Evolutionary conservation across 345 rosid genomes (phyloP), one percentile per base, ranked within the genome.

Genomic region (Bruguiera gymnorhiza): DNA sequence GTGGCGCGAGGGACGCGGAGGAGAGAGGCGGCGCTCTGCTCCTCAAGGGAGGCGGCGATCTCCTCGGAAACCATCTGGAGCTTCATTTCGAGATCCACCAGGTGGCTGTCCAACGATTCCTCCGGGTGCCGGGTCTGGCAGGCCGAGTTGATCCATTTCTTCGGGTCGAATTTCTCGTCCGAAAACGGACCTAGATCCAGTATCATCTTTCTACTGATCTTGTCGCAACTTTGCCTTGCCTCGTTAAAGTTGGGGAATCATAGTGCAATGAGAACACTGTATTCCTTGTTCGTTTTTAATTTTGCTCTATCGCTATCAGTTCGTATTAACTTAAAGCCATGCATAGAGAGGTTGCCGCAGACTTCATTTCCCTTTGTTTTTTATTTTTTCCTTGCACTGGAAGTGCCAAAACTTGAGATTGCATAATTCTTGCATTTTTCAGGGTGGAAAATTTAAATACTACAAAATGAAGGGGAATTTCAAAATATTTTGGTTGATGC

Each of bases 71-170:
- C 82, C 83, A 92, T 95, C 86, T 95, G 99, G 51, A 95, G 97
- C 96, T 95, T 95, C 99, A 92, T 92, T 69, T 95, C 99, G 73
- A 95, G 92, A 88, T 95, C 99, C 75, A 90, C 89, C 63, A 92
- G 79, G 79, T 92, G 94, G 68, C 85, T 88, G 85, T 95, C 99
- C 23, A 90, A 82, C 9, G 97, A 83, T 70, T 92, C 96, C 74
- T 90, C 92, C 52, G 89, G 89, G 73, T 90, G 98, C 34, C 97
- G 90, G 55, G 84, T 68, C 76, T 89, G 86, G 83, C 90, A 83
- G 26, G 97, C 89, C 23, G 90, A 75, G 82, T 95, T 92, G 78
- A 90, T 88, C 99, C 99, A 95, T 78, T 83, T 86, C 91, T 90
- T 92, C 56, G 96, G 88, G 70, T 95, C 99, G 84, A 95, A 95